Percentiles rank a stretch among this genome's conserved stretches.
These are phyloP conservation scores for Myxozyma kluyveri DNA, from an alignment of 805 yeast genomes.

Conservation along the genomic window DNA sequence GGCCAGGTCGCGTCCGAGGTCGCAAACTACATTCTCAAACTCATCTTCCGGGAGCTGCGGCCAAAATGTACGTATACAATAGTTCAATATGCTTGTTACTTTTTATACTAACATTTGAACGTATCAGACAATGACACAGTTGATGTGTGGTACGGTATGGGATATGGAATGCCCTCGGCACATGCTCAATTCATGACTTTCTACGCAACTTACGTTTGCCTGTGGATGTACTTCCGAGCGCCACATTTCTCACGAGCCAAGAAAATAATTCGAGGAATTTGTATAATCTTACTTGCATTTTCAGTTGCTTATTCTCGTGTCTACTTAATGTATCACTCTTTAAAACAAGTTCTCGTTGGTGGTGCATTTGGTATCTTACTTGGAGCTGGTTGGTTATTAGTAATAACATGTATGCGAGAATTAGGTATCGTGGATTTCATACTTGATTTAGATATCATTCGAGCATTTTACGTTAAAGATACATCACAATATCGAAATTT, in stretches of 20 bases:
- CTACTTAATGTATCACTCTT: conserved; percentile 73
- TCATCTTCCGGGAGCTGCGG: conserved; percentile 63
- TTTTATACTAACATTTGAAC: background rate
- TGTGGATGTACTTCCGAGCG: conserved; percentile 37
- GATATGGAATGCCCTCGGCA: conserved; percentile 96
- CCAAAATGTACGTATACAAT: conserved; percentile 45
- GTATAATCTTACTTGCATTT: conserved; percentile 33
- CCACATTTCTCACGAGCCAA: conserved; percentile 35
- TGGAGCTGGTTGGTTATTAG: conserved; percentile 58
- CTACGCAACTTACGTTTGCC: conserved; percentile 44
- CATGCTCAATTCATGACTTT: conserved; percentile 96
- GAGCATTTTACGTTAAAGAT: conserved; percentile 42
- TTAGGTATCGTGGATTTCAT: conserved; percentile 67
- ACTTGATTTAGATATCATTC: conserved; percentile 55
- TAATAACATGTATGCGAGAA: conserved; percentile 56
- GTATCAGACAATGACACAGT: background rate
- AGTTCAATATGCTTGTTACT: background rate
- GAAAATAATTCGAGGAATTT: conserved; percentile 31
- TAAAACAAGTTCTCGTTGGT: conserved; percentile 74
- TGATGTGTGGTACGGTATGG: conserved; percentile 36
- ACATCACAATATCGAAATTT: conserved; percentile 30
- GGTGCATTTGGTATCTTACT: conserved; percentile 56
- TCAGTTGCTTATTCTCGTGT: conserved; percentile 44
- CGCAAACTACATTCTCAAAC: conserved; percentile 65
- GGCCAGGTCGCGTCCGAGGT: conserved; percentile 84